These are phyloP conservation scores for Larix sibirica DNA, from an alignment of 83 land plant genomes.

Conservation along the genomic window DNA sequence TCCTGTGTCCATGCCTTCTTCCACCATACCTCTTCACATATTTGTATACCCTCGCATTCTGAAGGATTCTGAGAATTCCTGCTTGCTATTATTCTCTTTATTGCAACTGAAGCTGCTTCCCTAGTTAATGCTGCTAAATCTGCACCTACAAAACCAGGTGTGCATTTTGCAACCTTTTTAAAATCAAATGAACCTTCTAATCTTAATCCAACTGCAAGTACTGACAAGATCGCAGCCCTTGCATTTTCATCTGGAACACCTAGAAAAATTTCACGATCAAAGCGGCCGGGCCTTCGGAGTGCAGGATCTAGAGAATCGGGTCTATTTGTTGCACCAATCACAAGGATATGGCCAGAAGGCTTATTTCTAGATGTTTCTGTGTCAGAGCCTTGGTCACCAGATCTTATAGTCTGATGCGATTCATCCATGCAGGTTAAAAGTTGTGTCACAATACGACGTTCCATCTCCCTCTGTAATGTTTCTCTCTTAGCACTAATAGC, in stretches of 20 bases:
- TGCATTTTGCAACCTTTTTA: conserved; percentile 71
- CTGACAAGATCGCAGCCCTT: conserved; percentile 74
- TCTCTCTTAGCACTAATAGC: conserved; percentile 97
- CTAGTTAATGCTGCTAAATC: conserved; percentile 77
- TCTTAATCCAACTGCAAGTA: conserved; percentile 63
- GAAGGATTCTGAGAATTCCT: conserved; percentile 35
- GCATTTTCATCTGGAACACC: conserved; percentile 96
- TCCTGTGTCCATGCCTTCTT: conserved; percentile 75
- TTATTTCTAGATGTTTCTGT: conserved; percentile 26
- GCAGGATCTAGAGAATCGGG: conserved; percentile 98
- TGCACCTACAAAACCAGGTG: conserved; percentile 98
- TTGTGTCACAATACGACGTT: conserved; percentile 91
- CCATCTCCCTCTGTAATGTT: conserved; percentile 92
- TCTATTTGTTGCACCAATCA: conserved; percentile 98
- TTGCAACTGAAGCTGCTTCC: conserved; percentile 84
- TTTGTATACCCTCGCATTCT: conserved; percentile 21
- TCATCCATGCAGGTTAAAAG: conserved; percentile 99
- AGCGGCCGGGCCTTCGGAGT: conserved; percentile 88
- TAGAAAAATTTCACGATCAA: conserved; percentile 83
- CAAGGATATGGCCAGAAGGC: conserved; percentile 73
- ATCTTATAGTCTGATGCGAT: conserved; percentile 33
- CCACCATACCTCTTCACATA: conserved; percentile 55
- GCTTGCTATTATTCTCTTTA: conserved; percentile 70
- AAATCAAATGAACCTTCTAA: conserved; percentile 88
- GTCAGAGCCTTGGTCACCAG: conserved; percentile 24